Base-by-base conservation (phyloP, 768 basidiomycete genomes). In the Pisolithus sp. region DNA sequence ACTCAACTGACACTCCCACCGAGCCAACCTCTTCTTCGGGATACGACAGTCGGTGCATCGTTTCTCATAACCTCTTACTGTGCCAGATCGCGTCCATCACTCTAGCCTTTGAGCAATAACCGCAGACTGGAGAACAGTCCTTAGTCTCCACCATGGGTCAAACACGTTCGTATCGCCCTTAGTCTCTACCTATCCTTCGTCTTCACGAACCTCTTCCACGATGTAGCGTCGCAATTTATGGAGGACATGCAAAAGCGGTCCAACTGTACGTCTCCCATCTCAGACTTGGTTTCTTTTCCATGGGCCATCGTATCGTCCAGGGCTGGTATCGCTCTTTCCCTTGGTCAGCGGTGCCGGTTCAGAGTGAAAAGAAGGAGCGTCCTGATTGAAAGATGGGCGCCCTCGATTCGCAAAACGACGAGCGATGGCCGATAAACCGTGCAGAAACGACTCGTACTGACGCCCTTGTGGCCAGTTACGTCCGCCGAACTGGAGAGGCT, bases 221-320 rank as follows among this genome's bases (percentile, higher is more conserved):
- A 49, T 46, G 47, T 61, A 91, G 90, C 79, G 58, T 95, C 93
- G 49, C 90, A 93, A 71, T 93, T 97, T 59, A 92, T 97, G 85
- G 89, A 91, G 77, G 93, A 97, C 73, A 93, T 98, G 88, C 86
- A 94, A 76, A 87, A 80, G 79, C 85, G 84, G 63, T 93, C 96
- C 67, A 99, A 99, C 71, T 99, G 96, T 99, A 61, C 65, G 92
- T 82, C 39, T 28, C 10, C 26, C 44, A 6, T 37, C 17, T 36
- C 50, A n/a, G 13, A 15, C 37, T 41, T 37, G 13, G 39, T 26
- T 40, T 15, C 44, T 18, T 24, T 45, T n/a, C n/a, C 34, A 12
- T 26, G 7, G 10, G 46, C n/a, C 28, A 47, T 18, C 20, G 30
- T 7, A 20, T 7, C 47, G 21, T 43, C 37, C 24, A 24, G 24